Percentiles rank a stretch among this genome's conserved stretches.
Evolutionary conservation across 2,329 filamentous ascomycete species (phyloP).

Genomic region (Paracoccidioides brasiliensis): DNA sequence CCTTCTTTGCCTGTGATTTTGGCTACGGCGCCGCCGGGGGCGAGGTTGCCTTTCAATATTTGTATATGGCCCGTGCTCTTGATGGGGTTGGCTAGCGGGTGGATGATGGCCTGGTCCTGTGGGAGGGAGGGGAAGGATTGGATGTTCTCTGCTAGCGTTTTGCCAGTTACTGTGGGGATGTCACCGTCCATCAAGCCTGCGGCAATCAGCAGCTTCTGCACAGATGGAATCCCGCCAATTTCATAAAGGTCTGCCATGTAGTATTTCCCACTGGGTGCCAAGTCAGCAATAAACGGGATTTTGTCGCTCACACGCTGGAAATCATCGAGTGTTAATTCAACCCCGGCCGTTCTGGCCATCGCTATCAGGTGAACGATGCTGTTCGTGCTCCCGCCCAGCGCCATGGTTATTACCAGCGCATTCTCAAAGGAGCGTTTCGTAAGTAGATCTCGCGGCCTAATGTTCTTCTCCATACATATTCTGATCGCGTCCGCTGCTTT

Average conservation of each 20-base stretch:
- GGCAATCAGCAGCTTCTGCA: conserved; percentile 74
- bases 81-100: conserved; percentile 67
- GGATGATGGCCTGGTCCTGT: conserved; percentile 70
- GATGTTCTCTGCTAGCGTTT: conserved; percentile 71
- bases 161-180: conserved; percentile 71
- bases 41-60: conserved; percentile 75
- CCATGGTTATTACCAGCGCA: conserved; percentile 80
- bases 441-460: conserved; percentile 66
- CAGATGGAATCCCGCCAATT: conserved; percentile 71
- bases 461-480: conserved; percentile 67
- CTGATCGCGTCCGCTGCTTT: conserved; percentile 67
- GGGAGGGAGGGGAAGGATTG: conserved; percentile 62
- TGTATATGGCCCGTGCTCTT: conserved; percentile 79
- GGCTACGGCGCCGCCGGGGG: conserved; percentile 77
- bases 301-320: conserved; percentile 69
- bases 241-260: conserved; percentile 81
- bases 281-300: conserved; percentile 73
- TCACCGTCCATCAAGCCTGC: conserved; percentile 61
- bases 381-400: conserved; percentile 81
- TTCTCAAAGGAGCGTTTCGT: conserved; percentile 77
- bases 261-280: conserved; percentile 72
- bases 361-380: conserved; percentile 79
- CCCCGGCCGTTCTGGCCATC: conserved; percentile 75
- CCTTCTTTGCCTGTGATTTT: conserved; percentile 98
- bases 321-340: conserved; percentile 66